Evolutionary conservation across 1,284 basidiomycete genomes (phyloP), one percentile per base, ranked within the genome.

Genomic region (Xerocomus amazonicus): DNA sequence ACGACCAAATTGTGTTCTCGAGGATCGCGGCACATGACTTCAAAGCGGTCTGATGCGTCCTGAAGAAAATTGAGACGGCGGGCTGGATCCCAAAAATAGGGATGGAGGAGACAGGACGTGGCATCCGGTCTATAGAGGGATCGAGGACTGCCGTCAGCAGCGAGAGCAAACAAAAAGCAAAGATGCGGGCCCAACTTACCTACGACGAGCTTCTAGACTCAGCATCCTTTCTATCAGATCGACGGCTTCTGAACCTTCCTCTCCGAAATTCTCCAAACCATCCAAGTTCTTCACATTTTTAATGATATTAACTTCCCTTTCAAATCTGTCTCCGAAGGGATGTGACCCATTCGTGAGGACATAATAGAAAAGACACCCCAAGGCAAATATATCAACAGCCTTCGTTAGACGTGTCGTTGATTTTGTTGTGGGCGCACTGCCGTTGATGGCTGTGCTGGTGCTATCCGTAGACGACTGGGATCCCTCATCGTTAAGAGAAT

Each of bases 31-130:
- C 87, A 90, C 92, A 99, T 96, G 64, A 94, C 95, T 71, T 99
- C 96, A 68, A 99, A 98, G 2, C 94, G 83, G 69, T 99, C 96
- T 0, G 93, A 97, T 0, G 93, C 92, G 58, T 99, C 96, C 69
- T 97, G 95, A 13, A 99, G 74, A 79, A 99, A 99, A 42, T 81
- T 84, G 3, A 99, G 74, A 32, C 95, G 81, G 57, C 90, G 85
- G 12, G 79, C 84, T 0, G 94, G 75, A 53, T 90, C 85, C 97
- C 96, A 99, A 76, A 98, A 99, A 76, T 92, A 97, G 0, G 96
- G 96, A 70, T 99, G 95, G 23, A 89, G 75, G 16, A 98, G 76
- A 64, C 90, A 92, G 32, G 83, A 83, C 10, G 81, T 81, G 4
- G 95, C 97, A 54, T 92, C 87, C 0, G 95, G 96, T 58, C 96